Evolutionary conservation across 139 green algal genomes (phyloP).

Genomic region (Pseudopediastrum boryanum): DNA sequence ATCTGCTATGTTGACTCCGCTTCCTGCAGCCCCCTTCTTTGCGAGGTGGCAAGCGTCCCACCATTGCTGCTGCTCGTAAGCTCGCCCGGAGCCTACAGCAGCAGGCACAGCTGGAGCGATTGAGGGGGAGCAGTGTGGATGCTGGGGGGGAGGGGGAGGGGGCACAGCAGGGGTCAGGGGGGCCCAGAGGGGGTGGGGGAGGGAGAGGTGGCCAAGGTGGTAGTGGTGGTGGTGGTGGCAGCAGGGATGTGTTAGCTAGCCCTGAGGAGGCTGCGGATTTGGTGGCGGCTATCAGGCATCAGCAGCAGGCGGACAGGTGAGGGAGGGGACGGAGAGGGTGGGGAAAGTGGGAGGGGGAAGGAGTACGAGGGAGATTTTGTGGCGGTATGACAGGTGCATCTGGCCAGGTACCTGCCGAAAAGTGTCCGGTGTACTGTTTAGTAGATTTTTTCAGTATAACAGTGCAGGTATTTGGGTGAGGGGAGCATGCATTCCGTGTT

Average conservation of each 20-base stretch:
- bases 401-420: too few relatives aligned
- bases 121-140: too few relatives aligned
- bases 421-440: too few relatives aligned
- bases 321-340: too few relatives aligned
- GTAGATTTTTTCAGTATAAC: too few relatives aligned
- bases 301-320: conserved; percentile 38
- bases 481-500: too few relatives aligned
- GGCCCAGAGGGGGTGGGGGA: neutral
- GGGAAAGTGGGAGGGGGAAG: too few relatives aligned
- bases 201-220: neutral
- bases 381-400: too few relatives aligned
- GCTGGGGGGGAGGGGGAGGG: conserved; percentile 1
- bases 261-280: neutral
- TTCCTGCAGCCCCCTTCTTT: neutral
- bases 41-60: conserved; percentile 15
- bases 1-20: too few relatives aligned
- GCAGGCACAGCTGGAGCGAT: conserved; percentile 33
- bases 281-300: conserved; percentile 9
- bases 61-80: conserved; percentile 46
- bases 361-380: too few relatives aligned
- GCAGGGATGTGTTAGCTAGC: neutral
- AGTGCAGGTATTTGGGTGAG: too few relatives aligned
- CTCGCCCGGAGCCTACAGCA: conserved; percentile 37
- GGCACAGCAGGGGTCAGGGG: neutral
- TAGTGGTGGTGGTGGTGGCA: neutral